Conservation (phyloP, 75 land plant genomes). For the Pseudotsuga menziesii region DNA sequence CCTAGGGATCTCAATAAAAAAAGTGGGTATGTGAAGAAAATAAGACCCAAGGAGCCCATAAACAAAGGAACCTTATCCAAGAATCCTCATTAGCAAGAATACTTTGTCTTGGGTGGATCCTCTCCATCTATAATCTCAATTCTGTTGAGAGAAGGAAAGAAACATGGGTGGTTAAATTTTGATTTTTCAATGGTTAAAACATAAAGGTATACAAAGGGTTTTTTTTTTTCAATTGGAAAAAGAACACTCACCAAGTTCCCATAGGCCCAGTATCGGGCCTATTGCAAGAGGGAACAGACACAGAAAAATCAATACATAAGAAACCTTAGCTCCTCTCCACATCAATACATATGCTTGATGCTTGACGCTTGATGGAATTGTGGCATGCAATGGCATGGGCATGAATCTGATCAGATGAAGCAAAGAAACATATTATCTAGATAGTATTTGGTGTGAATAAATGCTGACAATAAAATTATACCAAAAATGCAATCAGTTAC, state of each 20-base stretch:
- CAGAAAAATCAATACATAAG: slow-evolving; percentile 66
- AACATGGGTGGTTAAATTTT: too few relatives aligned
- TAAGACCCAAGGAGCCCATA: too few relatives aligned
- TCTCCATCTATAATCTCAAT: too few relatives aligned
- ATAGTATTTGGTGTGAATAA: neutral
- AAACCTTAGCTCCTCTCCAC: slow-evolving; percentile 95
- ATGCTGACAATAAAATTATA: neutral
- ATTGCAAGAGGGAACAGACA: slow-evolving; percentile 89
- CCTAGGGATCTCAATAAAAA: too few relatives aligned
- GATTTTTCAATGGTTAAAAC: too few relatives aligned
- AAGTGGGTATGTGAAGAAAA: too few relatives aligned
- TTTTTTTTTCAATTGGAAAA: too few relatives aligned
- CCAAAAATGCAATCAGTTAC: neutral
- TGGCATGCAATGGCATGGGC: slow-evolving; percentile 44
- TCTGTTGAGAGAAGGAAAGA: too few relatives aligned
- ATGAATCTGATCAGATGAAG: slow-evolving; percentile 9
- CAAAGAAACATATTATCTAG: neutral
- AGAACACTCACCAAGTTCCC: slow-evolving; percentile 66
- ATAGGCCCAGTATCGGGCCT: slow-evolving; percentile 90
- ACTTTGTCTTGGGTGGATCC: too few relatives aligned
- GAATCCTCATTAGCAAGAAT: too few relatives aligned
- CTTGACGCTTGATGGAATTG: slow-evolving; percentile 91
- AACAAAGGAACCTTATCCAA: too few relatives aligned
- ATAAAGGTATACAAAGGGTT: too few relatives aligned
- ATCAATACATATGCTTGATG: slow-evolving; percentile 84